phyloP scores from a whole-genome alignment of 306 rosid species.

The Potentilla sterilis region DNA sequence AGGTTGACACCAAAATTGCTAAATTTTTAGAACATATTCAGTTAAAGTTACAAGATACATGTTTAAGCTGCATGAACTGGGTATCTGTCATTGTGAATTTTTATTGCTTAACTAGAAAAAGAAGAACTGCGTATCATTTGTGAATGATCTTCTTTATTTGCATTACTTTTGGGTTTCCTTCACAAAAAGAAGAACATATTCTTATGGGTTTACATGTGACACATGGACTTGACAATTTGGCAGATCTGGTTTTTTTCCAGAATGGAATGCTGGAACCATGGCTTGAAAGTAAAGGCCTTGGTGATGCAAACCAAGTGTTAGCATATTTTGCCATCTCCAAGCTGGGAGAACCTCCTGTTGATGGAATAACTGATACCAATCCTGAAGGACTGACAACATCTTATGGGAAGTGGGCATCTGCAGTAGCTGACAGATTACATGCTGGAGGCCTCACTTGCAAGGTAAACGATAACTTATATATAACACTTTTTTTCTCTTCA shows the following conservation, averaged over 20 bases:
- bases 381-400: slow-evolving; percentile 96
- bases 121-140: neutral
- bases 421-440: slow-evolving; percentile 57
- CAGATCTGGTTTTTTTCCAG: slow-evolving; percentile 99
- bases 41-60: neutral
- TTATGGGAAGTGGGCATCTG: slow-evolving; percentile 88
- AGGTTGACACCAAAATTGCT: neutral
- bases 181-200: too few species aligned
- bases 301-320: slow-evolving; percentile 70
- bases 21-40: neutral
- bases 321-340: slow-evolving; percentile 92
- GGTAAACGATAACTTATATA: slow-evolving; percentile 27
- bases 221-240: slow-evolving; percentile 43
- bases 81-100: neutral
- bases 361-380: slow-evolving; percentile 87
- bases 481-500: neutral
- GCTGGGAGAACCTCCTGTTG: slow-evolving; percentile 80
- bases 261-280: slow-evolving; percentile 97
- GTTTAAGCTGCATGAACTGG: neutral
- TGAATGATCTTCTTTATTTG: neutral
- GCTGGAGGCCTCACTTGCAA: slow-evolving; percentile 94
- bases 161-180: neutral
- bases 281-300: slow-evolving; percentile 76
- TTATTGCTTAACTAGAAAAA: neutral
- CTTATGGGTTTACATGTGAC: slow-evolving; percentile 8